Base-by-base conservation (phyloP, 345 rosid genomes). In the Aquilaria malaccensis region DNA sequence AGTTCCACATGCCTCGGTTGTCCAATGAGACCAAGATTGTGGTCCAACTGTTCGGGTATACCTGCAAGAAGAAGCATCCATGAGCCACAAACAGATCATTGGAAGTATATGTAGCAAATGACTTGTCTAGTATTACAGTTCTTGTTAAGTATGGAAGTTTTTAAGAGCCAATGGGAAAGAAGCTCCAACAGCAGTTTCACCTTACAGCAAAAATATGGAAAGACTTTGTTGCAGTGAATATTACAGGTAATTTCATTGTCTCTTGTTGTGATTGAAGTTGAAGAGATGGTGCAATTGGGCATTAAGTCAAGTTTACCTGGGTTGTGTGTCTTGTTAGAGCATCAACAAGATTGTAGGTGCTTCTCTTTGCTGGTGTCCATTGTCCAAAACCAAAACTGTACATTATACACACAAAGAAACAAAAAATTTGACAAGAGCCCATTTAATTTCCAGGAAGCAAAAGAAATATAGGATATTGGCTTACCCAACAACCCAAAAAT, bases 1-100 rank as follows among this genome's bases (percentile, higher is more conserved):
- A 11, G 68, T 93, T 93, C 98, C 98, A 89, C 98, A 89, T 89
- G 0, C 98, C 98, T 72, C 84, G 89, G 78, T 89, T 93, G 84
- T 89, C 98, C 68, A 89, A 63, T 1, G 98, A 87, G 31, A 87
- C 86, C 61, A 80, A 73, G 53, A 93, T 83, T 1, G 85, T 51
- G 0, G 97, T 87, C 98, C 98, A 93, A 9, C 92, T 79, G 43
- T 83, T 74, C 33, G 95, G 99, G 55, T 87, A 94, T 6, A 85
- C 97, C 98, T 93, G 79, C 74, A 64, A 57, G 11, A 61, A 33
- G 2, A 37, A 37, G 7, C 43, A 37, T 37, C 1, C 43, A 37
- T 4, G 7, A 37, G 4, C 1, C 2, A 37, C 43, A 37, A 4
- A 37, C 43, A 4, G 43, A 37, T 22, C 22, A 22, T 22, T 22